Evolutionary conservation across 2,329 filamentous ascomycete genomes (phyloP).

Genomic region (Chalara sp.): DNA sequence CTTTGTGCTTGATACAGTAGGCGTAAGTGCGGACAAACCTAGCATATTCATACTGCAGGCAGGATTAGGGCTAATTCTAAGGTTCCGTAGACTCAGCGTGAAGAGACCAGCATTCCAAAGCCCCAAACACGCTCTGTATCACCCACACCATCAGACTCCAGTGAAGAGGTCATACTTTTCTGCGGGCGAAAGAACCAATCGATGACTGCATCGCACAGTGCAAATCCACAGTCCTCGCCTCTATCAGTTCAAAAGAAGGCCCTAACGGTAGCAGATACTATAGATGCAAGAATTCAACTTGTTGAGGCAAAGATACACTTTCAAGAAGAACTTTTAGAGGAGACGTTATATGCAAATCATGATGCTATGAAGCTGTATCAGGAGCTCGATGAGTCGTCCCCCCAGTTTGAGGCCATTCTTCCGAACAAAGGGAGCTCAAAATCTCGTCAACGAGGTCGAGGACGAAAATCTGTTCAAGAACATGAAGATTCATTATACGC

Average conservation of each 20-base stretch:
- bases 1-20: constrained; percentile 28
- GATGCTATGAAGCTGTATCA: neutral
- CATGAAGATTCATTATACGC: constrained; percentile 20
- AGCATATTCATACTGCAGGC: neutral
- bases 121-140: constrained; percentile 24
- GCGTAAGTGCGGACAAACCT: constrained; percentile 4
- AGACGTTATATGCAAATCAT: constrained; percentile 18
- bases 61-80: neutral
- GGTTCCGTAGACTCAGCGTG: constrained; percentile 9
- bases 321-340: constrained; percentile 17
- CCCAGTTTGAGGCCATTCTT: constrained; percentile 5
- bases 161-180: constrained; percentile 69
- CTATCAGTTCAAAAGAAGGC: neutral
- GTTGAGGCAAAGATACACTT: constrained; percentile 23
- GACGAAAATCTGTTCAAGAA: constrained; percentile 1
- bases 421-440: constrained; percentile 1
- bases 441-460: constrained; percentile 2
- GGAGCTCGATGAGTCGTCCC: constrained; percentile 1
- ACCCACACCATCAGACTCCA: constrained; percentile 47
- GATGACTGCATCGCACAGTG: no score
- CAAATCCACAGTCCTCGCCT: neutral
- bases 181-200: constrained; percentile 38
- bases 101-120: constrained; percentile 23
- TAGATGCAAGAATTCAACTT: constrained; percentile 21
- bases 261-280: constrained; percentile 4